phyloP scores from a whole-genome alignment of 2,329 filamentous ascomycete species.

The Chrysoporthe deuterocubensis region DNA sequence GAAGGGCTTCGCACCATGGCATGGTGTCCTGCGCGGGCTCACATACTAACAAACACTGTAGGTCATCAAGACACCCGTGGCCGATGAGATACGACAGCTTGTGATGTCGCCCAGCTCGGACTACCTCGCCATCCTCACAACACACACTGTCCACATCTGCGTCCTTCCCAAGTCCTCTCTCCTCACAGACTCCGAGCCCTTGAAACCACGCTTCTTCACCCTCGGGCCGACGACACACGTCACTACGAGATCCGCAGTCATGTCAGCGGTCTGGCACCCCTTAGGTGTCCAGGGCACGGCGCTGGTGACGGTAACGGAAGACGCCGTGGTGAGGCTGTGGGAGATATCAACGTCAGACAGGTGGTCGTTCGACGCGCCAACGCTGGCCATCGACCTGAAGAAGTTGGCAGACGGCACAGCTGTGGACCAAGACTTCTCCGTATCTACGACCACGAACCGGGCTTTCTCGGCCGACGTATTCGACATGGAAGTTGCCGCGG shows the following conservation, averaged over 20 bases:
- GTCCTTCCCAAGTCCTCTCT: slow-evolving; percentile 82
- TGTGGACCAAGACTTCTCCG: slow-evolving; percentile 80
- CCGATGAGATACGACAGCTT: slow-evolving; percentile 83
- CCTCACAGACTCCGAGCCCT: slow-evolving; percentile 70
- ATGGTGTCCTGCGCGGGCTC: neutral
- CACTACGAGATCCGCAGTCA: slow-evolving; percentile 78
- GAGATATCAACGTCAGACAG: slow-evolving; percentile 83
- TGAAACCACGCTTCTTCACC: slow-evolving; percentile 86
- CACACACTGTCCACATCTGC: slow-evolving; percentile 85
- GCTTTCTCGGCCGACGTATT: slow-evolving; percentile 87
- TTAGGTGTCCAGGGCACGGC: slow-evolving; percentile 80
- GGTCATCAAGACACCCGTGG: slow-evolving; percentile 77
- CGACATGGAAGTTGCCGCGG: slow-evolving; percentile 92
- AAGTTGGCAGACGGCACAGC: slow-evolving; percentile 85
- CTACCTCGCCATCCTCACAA: slow-evolving; percentile 83
- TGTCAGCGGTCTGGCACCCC: slow-evolving; percentile 89
- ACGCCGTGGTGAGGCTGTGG: slow-evolving; percentile 89
- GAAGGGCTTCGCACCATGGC: neutral
- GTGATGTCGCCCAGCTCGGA: slow-evolving; percentile 80
- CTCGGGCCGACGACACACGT: slow-evolving; percentile 93
- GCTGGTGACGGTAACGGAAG: slow-evolving; percentile 84
- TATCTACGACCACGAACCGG: slow-evolving; percentile 74
- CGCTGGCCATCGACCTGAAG: slow-evolving; percentile 83
- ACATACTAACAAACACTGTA: slow-evolving; percentile 39
- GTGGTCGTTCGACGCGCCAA: slow-evolving; percentile 84